Evolutionary conservation across 768 basidiomycete species (phyloP).

Genomic region (Mycena rebaudengoi): DNA sequence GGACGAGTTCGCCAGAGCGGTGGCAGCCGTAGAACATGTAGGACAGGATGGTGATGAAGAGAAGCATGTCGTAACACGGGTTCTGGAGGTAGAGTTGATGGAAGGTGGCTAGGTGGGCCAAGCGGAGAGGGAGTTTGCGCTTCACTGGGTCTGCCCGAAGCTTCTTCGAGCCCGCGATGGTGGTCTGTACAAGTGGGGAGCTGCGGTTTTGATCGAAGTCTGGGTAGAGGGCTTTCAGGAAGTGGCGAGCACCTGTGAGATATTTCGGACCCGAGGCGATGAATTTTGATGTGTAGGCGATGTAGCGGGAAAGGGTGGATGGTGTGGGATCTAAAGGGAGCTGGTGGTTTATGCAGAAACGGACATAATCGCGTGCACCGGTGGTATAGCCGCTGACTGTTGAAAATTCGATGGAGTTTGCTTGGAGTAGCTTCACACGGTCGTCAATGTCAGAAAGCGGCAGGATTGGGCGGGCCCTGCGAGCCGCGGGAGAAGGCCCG

Average conservation of each 20-base stretch:
- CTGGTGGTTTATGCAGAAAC: conserved; percentile 23
- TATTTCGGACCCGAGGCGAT: conserved; percentile 29
- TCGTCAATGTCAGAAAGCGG: conserved; percentile 23
- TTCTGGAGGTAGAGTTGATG: neutral
- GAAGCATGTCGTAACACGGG: conserved; percentile 29
- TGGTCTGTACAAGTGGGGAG: conserved; percentile 26
- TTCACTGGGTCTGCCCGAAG: conserved; percentile 29
- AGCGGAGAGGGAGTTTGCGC: conserved; percentile 30
- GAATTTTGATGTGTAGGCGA: conserved; percentile 28
- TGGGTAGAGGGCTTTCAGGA: conserved; percentile 32
- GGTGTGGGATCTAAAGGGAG: conserved; percentile 32
- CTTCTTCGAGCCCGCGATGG: conserved; percentile 29
- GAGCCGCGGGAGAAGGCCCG: conserved; percentile 5
- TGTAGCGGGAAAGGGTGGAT: conserved; percentile 28
- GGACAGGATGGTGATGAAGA: conserved; percentile 32
- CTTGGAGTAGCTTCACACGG: conserved; percentile 23
- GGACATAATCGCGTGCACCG: conserved; percentile 30
- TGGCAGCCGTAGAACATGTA: conserved; percentile 42
- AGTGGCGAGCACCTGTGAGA: conserved; percentile 33
- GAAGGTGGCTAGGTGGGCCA: conserved; percentile 26
- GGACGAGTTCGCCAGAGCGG: conserved; percentile 31
- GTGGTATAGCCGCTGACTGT: conserved; percentile 27
- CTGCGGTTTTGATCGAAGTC: conserved; percentile 30
- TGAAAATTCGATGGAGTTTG: conserved; percentile 30
- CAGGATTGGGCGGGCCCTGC: conserved; percentile 22